phyloP scores from a whole-genome alignment of 2,329 filamentous ascomycete species.

The Spiromastix sp. region DNA sequence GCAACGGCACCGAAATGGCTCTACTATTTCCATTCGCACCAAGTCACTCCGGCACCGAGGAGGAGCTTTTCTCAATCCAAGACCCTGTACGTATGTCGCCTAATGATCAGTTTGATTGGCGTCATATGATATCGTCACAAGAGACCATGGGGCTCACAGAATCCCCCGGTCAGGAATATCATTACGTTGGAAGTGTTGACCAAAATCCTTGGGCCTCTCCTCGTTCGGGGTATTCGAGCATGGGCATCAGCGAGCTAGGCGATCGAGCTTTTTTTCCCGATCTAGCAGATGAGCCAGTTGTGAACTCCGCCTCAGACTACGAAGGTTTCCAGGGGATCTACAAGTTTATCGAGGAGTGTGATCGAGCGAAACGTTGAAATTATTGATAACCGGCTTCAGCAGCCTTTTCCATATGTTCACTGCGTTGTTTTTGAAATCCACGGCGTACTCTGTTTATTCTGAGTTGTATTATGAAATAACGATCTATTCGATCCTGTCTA shows the following conservation, averaged over 20 bases:
- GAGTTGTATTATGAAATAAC: not conserved
- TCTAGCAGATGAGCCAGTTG: conserved; percentile 24
- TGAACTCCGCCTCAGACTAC: conserved; percentile 40
- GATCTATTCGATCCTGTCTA: not conserved
- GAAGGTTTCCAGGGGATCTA: conserved; percentile 57
- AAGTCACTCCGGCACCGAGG: conserved; percentile 38
- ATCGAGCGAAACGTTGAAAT: conserved; percentile 36
- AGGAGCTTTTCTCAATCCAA: conserved; percentile 33
- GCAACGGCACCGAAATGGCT: conserved; percentile 60
- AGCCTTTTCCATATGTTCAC: conserved; percentile 7
- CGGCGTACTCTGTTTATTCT: not conserved
- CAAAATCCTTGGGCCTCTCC: conserved; percentile 45
- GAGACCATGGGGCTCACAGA: conserved; percentile 16
- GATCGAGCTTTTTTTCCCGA: conserved; percentile 31
- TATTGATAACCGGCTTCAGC: conserved; percentile 9
- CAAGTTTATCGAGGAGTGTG: conserved; percentile 54
- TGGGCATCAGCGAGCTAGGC: conserved; percentile 44
- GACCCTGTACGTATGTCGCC: conserved; percentile 20
- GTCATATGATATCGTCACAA: conserved; percentile 44
- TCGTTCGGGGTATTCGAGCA: conserved; percentile 48
- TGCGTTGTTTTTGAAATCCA: conserved; percentile 4
- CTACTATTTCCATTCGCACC: conserved; percentile 82
- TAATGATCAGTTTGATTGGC: conserved; percentile 43
- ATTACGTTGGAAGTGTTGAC: conserved; percentile 34
- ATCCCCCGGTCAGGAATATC: conserved; percentile 25